phyloP scores from a whole-genome alignment of 306 rosid genomes.

The Prunus padus region DNA sequence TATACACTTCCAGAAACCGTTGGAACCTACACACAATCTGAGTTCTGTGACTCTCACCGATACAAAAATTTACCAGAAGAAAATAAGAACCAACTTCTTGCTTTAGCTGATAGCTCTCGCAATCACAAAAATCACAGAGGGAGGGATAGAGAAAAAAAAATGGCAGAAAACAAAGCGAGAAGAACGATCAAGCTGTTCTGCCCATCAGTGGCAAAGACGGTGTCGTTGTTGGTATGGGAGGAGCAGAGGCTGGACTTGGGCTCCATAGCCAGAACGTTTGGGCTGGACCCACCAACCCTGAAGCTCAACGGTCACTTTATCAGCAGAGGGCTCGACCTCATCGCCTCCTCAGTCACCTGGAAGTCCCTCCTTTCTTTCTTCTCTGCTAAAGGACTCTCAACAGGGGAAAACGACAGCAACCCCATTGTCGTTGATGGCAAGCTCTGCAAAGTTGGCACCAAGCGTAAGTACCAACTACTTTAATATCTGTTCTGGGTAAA shows the following conservation, averaged over 20 bases:
- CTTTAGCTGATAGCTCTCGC: neutral
- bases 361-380: slow-evolving; percentile 72
- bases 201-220: slow-evolving; percentile 47
- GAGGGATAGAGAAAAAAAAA: neutral
- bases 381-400: slow-evolving; percentile 55
- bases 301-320: slow-evolving; percentile 75
- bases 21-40: slow-evolving; percentile 20
- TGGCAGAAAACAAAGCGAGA: slow-evolving; percentile 30
- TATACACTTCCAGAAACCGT: slow-evolving; percentile 39
- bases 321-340: slow-evolving; percentile 58
- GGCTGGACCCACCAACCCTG: slow-evolving; percentile 64
- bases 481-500: neutral
- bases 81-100: neutral
- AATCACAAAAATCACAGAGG: neutral
- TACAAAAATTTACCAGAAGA: neutral
- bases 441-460: slow-evolving; percentile 48
- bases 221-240: slow-evolving; percentile 30
- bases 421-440: slow-evolving; percentile 63
- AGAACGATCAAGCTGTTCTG: slow-evolving; percentile 51
- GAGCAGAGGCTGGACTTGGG: slow-evolving; percentile 69
- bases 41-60: neutral
- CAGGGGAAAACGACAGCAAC: slow-evolving; percentile 34
- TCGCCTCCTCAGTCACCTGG: slow-evolving; percentile 78
- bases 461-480: slow-evolving; percentile 37
- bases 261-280: slow-evolving; percentile 52